phyloP scores from a whole-genome alignment of 305 asterid species.

The Solanum aculeatissimum region DNA sequence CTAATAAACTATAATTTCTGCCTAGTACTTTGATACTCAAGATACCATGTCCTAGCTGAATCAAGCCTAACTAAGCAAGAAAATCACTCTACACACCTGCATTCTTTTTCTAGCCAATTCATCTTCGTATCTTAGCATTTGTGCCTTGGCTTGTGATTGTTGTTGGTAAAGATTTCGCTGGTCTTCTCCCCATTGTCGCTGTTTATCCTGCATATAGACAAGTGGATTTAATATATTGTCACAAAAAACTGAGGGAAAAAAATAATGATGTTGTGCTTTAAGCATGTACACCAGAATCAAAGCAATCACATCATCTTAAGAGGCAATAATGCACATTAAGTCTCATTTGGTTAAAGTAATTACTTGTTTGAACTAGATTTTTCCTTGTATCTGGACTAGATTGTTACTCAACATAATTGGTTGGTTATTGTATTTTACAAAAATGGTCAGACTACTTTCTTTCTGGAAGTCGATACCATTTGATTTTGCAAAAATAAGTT shows the following conservation, averaged over 20 bases:
- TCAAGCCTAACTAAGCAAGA: neutral
- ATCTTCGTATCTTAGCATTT: conserved; percentile 84
- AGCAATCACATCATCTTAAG: neutral
- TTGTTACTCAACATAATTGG: neutral
- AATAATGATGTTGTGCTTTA: neutral
- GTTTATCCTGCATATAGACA: conserved; percentile 54
- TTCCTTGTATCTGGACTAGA: neutral
- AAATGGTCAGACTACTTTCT: neutral
- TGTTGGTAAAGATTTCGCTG: conserved; percentile 78
- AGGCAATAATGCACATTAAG: neutral
- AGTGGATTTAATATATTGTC: neutral
- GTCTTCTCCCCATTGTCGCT: conserved; percentile 78
- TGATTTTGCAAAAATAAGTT: neutral
- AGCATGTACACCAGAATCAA: neutral
- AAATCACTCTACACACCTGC: conserved; percentile 41
- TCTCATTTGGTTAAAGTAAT: neutral
- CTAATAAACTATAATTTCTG: neutral
- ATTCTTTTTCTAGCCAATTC: conserved; percentile 81
- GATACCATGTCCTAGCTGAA: neutral
- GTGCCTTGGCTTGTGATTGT: conserved; percentile 90
- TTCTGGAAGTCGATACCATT: neutral
- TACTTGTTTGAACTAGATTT: neutral
- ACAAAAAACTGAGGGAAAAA: neutral
- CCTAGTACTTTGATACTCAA: neutral
- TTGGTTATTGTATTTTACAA: neutral